Percentiles rank a stretch among this genome's conserved stretches.
Conservation (phyloP, 768 basidiomycete species). For the Pulveroboletus sp. region DNA sequence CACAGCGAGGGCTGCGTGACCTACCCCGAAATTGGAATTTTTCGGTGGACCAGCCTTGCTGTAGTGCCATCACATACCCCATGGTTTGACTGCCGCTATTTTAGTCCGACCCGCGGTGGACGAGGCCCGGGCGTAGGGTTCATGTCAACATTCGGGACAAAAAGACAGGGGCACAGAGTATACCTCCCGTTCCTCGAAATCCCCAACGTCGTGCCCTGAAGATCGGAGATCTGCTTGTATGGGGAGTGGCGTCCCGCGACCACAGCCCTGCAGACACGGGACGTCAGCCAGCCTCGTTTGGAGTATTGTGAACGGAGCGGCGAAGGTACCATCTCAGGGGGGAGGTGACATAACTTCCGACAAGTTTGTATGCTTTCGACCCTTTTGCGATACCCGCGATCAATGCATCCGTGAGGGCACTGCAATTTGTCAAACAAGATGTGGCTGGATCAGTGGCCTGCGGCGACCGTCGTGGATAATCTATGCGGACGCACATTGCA, state of each 20-base stretch:
- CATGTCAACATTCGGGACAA: too few relatives aligned
- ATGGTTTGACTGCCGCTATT: constrained; percentile 81
- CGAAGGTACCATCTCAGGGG: constrained; percentile 75
- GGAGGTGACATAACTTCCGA: constrained; percentile 87
- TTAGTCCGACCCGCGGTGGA: neutral
- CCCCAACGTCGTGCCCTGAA: constrained; percentile 79
- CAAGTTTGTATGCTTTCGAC: constrained; percentile 80
- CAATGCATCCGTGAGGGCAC: constrained; percentile 86
- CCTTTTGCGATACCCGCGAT: constrained; percentile 93
- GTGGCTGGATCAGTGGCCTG: neutral
- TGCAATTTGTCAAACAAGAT: constrained; percentile 33
- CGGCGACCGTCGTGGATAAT: constrained; percentile 2
- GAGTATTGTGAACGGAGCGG: neutral
- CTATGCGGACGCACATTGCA: constrained; percentile 54
- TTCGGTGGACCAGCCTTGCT: constrained; percentile 74
- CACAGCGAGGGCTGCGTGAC: constrained; percentile 3
- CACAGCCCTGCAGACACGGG: constrained; percentile 65
- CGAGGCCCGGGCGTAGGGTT: neutral
- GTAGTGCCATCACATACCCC: constrained; percentile 91
- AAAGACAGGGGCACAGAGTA: neutral
- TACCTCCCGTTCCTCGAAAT: constrained; percentile 87
- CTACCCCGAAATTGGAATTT: constrained; percentile 68
- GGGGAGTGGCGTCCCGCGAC: constrained; percentile 69
- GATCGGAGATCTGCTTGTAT: constrained; percentile 66
- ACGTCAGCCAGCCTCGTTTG: neutral